Percentiles rank a stretch among this genome's conserved stretches.
Conservation (phyloP, 1,284 basidiomycete species). For the Chalciporus sp. region DNA sequence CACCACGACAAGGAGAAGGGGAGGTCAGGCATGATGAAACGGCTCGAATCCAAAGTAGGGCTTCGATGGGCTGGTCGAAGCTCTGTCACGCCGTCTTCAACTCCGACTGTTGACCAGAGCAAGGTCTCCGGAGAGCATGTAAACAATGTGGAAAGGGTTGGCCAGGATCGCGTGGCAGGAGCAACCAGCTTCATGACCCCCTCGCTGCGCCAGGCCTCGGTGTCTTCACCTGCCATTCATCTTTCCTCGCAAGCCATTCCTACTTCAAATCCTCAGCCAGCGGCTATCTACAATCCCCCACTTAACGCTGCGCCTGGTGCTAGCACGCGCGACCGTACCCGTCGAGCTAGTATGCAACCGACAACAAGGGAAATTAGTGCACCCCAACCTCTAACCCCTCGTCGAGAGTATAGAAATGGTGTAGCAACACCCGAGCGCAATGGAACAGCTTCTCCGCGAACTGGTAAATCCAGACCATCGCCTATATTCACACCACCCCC, state of each 20-base stretch:
- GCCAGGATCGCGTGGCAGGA: conserved; percentile 50
- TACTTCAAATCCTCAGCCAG: conserved; percentile 53
- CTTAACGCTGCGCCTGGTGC: conserved; percentile 45
- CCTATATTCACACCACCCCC: conserved; percentile 39
- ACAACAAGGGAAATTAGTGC: conserved; percentile 43
- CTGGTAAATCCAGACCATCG: conserved; percentile 36
- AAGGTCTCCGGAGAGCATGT: conserved; percentile 38
- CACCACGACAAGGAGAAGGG: conserved; percentile 34
- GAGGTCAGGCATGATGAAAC: conserved; percentile 41
- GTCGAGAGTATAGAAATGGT: conserved; percentile 30
- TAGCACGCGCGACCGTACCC: conserved; percentile 44
- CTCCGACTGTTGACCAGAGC: conserved; percentile 34
- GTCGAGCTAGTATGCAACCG: conserved; percentile 44
- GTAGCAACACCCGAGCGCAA: conserved; percentile 26
- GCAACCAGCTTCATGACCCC: conserved; percentile 61
- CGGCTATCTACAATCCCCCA: conserved; percentile 48
- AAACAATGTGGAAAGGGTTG: conserved; percentile 39
- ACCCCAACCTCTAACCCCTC: conserved; percentile 43
- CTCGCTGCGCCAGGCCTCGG: conserved; percentile 64
- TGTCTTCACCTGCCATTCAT: conserved; percentile 71
- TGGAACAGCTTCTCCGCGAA: conserved; percentile 26
- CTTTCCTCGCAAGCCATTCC: conserved; percentile 55
- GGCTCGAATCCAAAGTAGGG: conserved; percentile 52
- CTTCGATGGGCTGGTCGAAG: conserved; percentile 53
- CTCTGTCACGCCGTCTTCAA: conserved; percentile 45